Conservation (phyloP, 768 basidiomycete genomes). For the Ramaria sp. region DNA sequence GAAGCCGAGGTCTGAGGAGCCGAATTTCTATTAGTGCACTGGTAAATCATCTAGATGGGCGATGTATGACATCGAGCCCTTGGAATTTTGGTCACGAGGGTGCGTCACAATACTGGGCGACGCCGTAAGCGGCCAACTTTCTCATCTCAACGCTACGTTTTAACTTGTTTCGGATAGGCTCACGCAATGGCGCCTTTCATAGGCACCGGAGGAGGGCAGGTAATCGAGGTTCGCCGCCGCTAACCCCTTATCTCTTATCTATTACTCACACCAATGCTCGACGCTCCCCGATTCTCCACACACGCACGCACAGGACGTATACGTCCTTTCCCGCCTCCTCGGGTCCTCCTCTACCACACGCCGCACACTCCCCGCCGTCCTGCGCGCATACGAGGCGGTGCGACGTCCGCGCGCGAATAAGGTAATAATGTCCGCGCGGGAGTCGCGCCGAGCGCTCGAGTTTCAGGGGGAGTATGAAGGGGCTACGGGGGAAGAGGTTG, state of each 20-base stretch:
- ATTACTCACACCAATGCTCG: too few species aligned
- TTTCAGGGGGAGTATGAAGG: slow-evolving; percentile 27
- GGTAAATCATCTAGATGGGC: slow-evolving; percentile 50
- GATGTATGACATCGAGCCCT: slow-evolving; percentile 43
- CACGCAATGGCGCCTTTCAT: slow-evolving; percentile 32
- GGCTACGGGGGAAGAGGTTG: slow-evolving; percentile 28
- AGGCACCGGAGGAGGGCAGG: slow-evolving; percentile 33
- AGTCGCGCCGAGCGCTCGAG: slow-evolving; percentile 18
- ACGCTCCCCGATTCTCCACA: background rate
- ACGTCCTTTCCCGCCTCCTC: slow-evolving; percentile 27
- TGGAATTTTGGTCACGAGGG: slow-evolving; percentile 40
- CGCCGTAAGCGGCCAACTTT: slow-evolving; percentile 18
- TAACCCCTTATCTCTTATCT: too few species aligned
- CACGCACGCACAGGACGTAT: slow-evolving; percentile 32
- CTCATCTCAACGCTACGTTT: background rate
- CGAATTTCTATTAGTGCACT: slow-evolving; percentile 31
- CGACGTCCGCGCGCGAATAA: slow-evolving; percentile 18
- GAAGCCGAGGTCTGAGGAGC: background rate
- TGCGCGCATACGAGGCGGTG: slow-evolving; percentile 20
- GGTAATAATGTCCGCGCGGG: slow-evolving; percentile 15
- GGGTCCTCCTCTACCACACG: slow-evolving; percentile 26
- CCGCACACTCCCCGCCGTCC: slow-evolving; percentile 14
- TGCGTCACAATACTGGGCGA: slow-evolving; percentile 38
- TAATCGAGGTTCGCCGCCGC: slow-evolving; percentile 26
- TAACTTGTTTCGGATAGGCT: slow-evolving; percentile 14